These are phyloP conservation scores for Apiospora saccharicola DNA, from an alignment of 2,329 filamentous ascomycete species.

Conservation along the genomic window DNA sequence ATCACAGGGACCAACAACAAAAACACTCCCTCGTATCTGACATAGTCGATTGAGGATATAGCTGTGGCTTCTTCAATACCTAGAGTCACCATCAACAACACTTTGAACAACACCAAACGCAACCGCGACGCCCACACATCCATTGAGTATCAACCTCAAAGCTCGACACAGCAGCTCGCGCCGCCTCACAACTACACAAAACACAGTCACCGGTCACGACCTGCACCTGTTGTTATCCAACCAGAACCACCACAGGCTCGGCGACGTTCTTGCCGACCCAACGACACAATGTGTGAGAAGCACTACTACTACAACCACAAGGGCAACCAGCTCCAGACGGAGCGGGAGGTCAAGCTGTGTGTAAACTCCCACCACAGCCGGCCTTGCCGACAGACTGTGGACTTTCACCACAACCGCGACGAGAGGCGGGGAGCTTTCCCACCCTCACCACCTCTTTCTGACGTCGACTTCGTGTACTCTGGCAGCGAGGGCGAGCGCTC, in stretches of 20 bases:
- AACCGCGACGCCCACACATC: conserved; percentile 23
- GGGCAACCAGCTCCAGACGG: not conserved
- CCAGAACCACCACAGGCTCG: conserved; percentile 21
- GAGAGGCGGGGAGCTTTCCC: conserved; percentile 24
- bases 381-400: conserved; percentile 15
- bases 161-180: conserved; percentile 5
- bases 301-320: conserved; percentile 25
- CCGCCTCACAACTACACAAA: conserved; percentile 13
- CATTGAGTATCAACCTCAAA: conserved; percentile 12
- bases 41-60: conserved; percentile 28
- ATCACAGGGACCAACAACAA: conserved; percentile 20
- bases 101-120: conserved; percentile 24
- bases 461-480: conserved; percentile 22
- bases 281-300: conserved; percentile 29
- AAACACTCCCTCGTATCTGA: conserved; percentile 25
- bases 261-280: conserved; percentile 26
- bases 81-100: conserved; percentile 28
- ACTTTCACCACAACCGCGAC: conserved; percentile 24
- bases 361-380: conserved; percentile 11
- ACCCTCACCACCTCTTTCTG: conserved; percentile 27
- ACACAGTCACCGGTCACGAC: conserved; percentile 23
- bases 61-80: conserved; percentile 26
- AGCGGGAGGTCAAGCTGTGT: conserved; percentile 19
- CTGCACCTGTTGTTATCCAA: conserved; percentile 25
- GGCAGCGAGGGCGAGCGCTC: conserved; percentile 27